Conservation (phyloP, 2,329 filamentous ascomycete species). For the Thermothelomyces thermophilus region DNA sequence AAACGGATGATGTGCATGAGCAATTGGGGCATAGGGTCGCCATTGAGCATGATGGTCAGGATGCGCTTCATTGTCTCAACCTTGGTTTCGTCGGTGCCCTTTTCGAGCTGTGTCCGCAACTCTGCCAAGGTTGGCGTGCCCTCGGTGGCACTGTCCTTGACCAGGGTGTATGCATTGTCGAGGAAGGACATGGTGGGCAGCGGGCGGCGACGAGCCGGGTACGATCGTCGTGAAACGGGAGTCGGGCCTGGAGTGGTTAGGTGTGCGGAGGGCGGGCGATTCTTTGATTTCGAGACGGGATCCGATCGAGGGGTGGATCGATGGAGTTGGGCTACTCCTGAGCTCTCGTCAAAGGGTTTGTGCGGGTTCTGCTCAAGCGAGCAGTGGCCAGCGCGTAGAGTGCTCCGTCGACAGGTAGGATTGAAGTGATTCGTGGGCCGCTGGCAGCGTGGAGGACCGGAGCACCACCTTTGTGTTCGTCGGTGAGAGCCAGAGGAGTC, state of each 20-base stretch:
- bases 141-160: constrained; percentile 95
- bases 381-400: neutral
- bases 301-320: constrained; percentile 13
- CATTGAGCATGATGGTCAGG: constrained; percentile 95
- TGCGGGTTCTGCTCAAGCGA: neutral
- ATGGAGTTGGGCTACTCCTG: constrained; percentile 2
- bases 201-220: constrained; percentile 17
- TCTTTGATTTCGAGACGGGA: constrained; percentile 4
- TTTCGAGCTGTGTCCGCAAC: constrained; percentile 86
- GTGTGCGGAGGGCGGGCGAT: constrained; percentile 2
- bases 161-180: constrained; percentile 90
- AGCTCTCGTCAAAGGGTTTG: constrained; percentile 5
- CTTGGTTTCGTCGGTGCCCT: constrained; percentile 88
- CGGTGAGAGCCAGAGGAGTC: constrained; percentile 14
- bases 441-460: constrained; percentile 17
- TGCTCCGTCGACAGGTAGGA: constrained; percentile 10
- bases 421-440: constrained; percentile 15
- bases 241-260: neutral
- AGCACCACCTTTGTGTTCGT: constrained; percentile 23
- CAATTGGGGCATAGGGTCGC: constrained; percentile 87
- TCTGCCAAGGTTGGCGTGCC: constrained; percentile 77
- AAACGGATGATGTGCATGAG: constrained; percentile 99
- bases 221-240: neutral
- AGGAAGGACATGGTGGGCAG: constrained; percentile 79
- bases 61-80: constrained; percentile 95